These are phyloP conservation scores for Akanthomyces dipterigenus DNA, from an alignment of 2,329 filamentous ascomycete genomes.

Conservation along the genomic window DNA sequence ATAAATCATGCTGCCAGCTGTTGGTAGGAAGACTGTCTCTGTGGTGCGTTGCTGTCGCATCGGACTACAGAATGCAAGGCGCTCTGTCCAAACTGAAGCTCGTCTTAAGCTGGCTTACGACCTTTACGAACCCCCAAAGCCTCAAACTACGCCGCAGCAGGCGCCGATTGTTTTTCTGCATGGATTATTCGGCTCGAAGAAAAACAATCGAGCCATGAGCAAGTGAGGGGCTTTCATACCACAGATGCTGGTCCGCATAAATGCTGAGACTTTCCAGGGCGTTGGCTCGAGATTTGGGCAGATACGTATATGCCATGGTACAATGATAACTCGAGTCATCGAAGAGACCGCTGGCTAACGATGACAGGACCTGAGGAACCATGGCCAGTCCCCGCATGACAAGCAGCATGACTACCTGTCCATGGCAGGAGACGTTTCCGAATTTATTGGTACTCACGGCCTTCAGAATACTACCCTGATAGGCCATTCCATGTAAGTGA, in stretches of 20 bases:
- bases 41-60: neutral
- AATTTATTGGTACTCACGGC: conserved; percentile 66
- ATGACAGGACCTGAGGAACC: conserved; percentile 76
- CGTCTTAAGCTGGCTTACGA: conserved; percentile 51
- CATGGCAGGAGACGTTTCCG: conserved; percentile 77
- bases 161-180: conserved; percentile 81
- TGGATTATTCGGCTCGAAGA: conserved; percentile 89
- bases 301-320: conserved; percentile 76
- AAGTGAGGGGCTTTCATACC: conserved; percentile 54
- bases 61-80: neutral
- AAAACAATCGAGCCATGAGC: conserved; percentile 91
- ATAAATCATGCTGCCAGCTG: neutral
- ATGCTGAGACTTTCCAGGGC: conserved; percentile 45
- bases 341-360: conserved; percentile 7
- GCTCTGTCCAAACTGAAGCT: neutral
- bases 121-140: conserved; percentile 52
- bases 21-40: neutral
- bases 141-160: conserved; percentile 30
- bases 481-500: conserved; percentile 79
- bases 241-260: conserved; percentile 12
- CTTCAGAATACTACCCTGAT: conserved; percentile 71
- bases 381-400: conserved; percentile 81
- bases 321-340: conserved; percentile 20
- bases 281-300: conserved; percentile 71
- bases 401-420: conserved; percentile 68